Conservation (phyloP, 306 rosid species). For the Gastrolobium bilobum region DNA sequence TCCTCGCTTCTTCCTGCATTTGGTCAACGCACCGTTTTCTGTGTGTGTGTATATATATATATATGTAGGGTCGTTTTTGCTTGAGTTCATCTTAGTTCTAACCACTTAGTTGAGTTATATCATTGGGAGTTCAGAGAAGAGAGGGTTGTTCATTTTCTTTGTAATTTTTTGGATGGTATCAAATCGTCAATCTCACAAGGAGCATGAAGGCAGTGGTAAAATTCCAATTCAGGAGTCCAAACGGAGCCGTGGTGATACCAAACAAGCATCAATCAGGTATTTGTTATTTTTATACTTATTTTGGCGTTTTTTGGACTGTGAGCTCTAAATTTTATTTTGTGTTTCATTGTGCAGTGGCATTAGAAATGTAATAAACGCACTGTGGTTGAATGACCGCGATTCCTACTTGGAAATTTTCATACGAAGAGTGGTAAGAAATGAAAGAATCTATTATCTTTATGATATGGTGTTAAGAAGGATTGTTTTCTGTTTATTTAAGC, state of each 20-base stretch:
- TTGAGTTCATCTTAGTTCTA: background rate
- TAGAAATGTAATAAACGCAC: slow-evolving; percentile 30
- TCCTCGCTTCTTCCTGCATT: slow-evolving; percentile 53
- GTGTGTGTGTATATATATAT: background rate
- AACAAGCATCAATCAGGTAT: slow-evolving; percentile 26
- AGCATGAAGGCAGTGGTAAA: slow-evolving; percentile 17
- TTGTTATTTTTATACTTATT: background rate
- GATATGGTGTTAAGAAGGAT: background rate
- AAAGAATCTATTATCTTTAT: slow-evolving; percentile 15
- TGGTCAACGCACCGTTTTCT: background rate
- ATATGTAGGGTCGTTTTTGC: too few relatives aligned
- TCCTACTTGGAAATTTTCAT: slow-evolving; percentile 53
- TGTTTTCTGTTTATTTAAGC: slow-evolving; percentile 6
- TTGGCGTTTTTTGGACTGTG: background rate
- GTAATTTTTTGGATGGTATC: slow-evolving; percentile 58
- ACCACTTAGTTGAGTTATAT: background rate
- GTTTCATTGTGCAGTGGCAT: slow-evolving; percentile 57
- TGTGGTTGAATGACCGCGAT: background rate
- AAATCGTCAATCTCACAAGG: slow-evolving; percentile 28
- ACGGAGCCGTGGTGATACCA: slow-evolving; percentile 42
- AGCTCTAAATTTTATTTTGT: slow-evolving; percentile 42
- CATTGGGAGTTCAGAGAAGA: background rate
- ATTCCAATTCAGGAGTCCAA: slow-evolving; percentile 49
- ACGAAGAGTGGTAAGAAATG: slow-evolving; percentile 56
- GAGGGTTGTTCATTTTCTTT: background rate